phyloP scores from a whole-genome alignment of 352 stramenopile genomes.

The Globisporangium cylindrosporum region DNA sequence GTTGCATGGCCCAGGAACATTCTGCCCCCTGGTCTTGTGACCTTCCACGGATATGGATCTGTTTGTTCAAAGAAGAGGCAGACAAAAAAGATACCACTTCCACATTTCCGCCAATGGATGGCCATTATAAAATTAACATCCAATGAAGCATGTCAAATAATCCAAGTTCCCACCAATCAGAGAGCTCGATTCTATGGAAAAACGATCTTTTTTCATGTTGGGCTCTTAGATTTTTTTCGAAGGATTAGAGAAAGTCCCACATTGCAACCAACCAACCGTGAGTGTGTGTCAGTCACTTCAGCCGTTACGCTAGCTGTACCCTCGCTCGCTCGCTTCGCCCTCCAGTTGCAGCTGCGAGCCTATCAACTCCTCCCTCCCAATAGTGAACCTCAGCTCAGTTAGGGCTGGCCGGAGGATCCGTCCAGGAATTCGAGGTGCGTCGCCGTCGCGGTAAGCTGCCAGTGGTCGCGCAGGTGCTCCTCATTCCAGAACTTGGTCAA shows the following conservation, averaged over 20 bases:
- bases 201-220: conserved; percentile 4
- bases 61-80: neutral
- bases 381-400: neutral
- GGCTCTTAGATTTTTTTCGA: conserved; percentile 8
- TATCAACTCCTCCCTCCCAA: neutral
- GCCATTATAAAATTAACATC: neutral
- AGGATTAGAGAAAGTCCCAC: neutral
- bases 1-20: neutral
- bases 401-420: conserved; percentile 63
- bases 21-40: neutral
- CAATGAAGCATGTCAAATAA: neutral
- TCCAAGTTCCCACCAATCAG: conserved; percentile 1
- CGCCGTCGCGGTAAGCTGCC: conserved; percentile 55
- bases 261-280: neutral
- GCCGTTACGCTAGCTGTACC: neutral
- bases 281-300: conserved; percentile 1
- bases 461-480: conserved; percentile 64
- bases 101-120: conserved; percentile 3
- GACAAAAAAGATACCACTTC: conserved; percentile 5
- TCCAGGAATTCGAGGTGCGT: conserved; percentile 73
- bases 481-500: conserved; percentile 89
- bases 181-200: neutral
- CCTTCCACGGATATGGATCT: conserved; percentile 9
- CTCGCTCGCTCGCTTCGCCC: neutral
- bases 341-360: too few species aligned